Percentiles rank a stretch among this genome's conserved stretches.
Evolutionary conservation across 2,329 filamentous ascomycete species (phyloP).

Genomic region (Beauveria varroae): DNA sequence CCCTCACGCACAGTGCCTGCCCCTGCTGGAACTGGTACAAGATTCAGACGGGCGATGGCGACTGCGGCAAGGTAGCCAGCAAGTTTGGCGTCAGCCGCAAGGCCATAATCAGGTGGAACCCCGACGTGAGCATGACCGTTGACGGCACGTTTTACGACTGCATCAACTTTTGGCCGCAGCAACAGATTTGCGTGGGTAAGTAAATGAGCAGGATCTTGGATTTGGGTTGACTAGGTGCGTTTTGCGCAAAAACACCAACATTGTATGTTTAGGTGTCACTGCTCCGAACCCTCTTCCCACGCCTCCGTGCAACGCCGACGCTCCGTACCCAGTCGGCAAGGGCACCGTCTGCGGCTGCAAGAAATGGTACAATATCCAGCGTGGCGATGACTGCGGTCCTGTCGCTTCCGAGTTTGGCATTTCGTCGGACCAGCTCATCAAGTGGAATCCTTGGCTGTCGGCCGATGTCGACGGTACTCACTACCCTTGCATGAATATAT

Average conservation of each 20-base stretch:
- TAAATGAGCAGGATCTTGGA: too few relatives aligned
- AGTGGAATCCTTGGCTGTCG: conserved; percentile 11
- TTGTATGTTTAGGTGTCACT: neutral
- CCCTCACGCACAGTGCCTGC: conserved; percentile 6
- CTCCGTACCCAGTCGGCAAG: conserved; percentile 5
- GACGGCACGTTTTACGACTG: conserved; percentile 10
- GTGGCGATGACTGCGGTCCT: conserved; percentile 6
- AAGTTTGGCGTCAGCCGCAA: neutral
- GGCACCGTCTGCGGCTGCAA: conserved; percentile 10
- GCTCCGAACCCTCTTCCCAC: neutral
- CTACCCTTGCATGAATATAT: conserved; percentile 8
- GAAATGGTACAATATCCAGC: conserved; percentile 5
- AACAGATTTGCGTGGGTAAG: conserved; percentile 9
- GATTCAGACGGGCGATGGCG: conserved; percentile 4
- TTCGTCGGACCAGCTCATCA: conserved; percentile 6
- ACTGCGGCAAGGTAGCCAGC: conserved; percentile 7
- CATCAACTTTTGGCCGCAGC: conserved; percentile 9
- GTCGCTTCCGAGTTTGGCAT: conserved; percentile 8
- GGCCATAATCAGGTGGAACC: conserved; percentile 9
- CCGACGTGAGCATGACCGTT: neutral
- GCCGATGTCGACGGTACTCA: conserved; percentile 4
- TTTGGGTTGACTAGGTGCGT: too few relatives aligned
- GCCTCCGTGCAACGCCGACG: conserved; percentile 3
- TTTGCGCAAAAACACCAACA: too few relatives aligned
- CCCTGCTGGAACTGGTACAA: conserved; percentile 11